These are phyloP conservation scores for Colletotrichum sp. DNA, from an alignment of 2,329 filamentous ascomycete genomes.

Conservation along the genomic window DNA sequence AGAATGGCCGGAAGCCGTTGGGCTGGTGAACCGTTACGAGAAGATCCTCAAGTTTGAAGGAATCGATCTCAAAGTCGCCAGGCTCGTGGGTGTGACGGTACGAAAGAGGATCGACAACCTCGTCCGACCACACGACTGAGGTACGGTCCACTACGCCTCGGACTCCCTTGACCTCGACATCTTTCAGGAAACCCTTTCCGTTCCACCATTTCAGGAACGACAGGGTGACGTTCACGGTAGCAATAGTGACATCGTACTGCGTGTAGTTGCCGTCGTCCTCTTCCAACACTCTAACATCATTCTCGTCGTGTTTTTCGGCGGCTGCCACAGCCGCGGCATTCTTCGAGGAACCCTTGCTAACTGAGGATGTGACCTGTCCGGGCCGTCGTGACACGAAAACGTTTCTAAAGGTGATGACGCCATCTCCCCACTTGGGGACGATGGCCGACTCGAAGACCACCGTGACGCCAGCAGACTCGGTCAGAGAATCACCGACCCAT, in stretches of 20 bases:
- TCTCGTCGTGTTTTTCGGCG: constrained; percentile 64
- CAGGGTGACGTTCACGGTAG: constrained; percentile 93
- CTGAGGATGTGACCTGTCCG: constrained; percentile 79
- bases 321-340: constrained; percentile 86
- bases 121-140: constrained; percentile 73
- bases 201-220: constrained; percentile 99
- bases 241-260: constrained; percentile 94
- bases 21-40: constrained; percentile 93
- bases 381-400: constrained; percentile 94
- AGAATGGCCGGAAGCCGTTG: constrained; percentile 88
- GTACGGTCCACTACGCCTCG: constrained; percentile 92
- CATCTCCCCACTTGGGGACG: constrained; percentile 93
- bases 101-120: constrained; percentile 78
- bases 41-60: constrained; percentile 94
- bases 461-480: constrained; percentile 88
- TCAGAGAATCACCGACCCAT: constrained; percentile 95
- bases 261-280: constrained; percentile 96
- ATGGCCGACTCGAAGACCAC: constrained; percentile 98
- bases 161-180: constrained; percentile 94
- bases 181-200: constrained; percentile 86
- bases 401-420: constrained; percentile 95
- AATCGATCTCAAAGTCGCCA: constrained; percentile 96
- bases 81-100: constrained; percentile 88
- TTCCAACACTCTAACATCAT: constrained; percentile 48
- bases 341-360: constrained; percentile 89